Percentiles rank a stretch among this genome's conserved stretches.
Evolutionary conservation across 108 stramenopile species (phyloP).

Genomic region (Asterionellopsis glacialis): DNA sequence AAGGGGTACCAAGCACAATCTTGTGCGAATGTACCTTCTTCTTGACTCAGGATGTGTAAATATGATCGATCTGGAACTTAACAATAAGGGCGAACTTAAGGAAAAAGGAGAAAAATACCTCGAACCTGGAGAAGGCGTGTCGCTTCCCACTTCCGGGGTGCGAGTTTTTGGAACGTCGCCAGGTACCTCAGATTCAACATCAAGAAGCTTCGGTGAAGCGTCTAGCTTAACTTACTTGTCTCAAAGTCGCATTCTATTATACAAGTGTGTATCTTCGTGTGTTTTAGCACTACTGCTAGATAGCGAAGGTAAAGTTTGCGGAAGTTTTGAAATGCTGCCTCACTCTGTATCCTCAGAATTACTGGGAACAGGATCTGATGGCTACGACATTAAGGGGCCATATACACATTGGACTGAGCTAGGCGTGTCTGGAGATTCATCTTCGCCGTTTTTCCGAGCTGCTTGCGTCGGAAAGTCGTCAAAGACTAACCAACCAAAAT

Average conservation of each 20-base stretch:
- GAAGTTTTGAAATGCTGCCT: constrained; percentile 68
- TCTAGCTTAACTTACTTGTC: constrained; percentile 37
- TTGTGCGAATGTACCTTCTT: constrained; percentile 19
- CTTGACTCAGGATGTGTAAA: constrained; percentile 43
- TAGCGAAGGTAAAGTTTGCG: constrained; percentile 38
- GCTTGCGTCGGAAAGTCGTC: constrained; percentile 49
- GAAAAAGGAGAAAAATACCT: constrained; percentile 44
- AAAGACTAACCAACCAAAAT: constrained; percentile 37
- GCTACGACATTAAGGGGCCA: constrained; percentile 41
- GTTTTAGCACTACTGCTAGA: constrained; percentile 63
- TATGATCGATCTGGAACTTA: constrained; percentile 30
- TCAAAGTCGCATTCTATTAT: constrained; percentile 58
- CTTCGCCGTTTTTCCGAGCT: constrained; percentile 40
- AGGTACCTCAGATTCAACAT: constrained; percentile 26
- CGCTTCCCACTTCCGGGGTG: constrained; percentile 51
- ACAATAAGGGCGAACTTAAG: constrained; percentile 31
- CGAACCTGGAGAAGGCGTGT: constrained; percentile 32
- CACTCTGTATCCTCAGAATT: constrained; percentile 35
- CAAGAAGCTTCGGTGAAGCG: constrained; percentile 66
- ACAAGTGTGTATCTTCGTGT: constrained; percentile 54
- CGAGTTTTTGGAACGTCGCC: constrained; percentile 27
- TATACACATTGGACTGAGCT: constrained; percentile 66
- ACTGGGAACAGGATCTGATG: constrained; percentile 26
- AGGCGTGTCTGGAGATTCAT: constrained; percentile 34
- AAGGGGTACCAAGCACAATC: background rate